Evolutionary conservation across 2,329 filamentous ascomycete genomes (phyloP).

Genomic region (Penicillium sp.): DNA sequence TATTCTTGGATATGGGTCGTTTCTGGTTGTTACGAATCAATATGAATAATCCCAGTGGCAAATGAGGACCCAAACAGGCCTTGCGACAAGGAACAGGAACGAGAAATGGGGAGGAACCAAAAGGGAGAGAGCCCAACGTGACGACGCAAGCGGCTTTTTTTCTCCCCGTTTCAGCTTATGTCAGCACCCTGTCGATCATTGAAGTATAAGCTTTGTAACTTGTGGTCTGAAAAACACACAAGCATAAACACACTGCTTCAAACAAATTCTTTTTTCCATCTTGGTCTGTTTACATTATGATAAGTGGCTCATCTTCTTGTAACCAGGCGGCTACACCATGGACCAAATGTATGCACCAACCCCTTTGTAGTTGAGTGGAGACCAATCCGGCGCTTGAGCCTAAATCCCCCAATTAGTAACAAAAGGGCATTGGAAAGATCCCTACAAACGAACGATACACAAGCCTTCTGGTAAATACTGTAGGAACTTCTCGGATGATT

Average conservation of each 20-base stretch:
- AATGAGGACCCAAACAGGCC: neutral
- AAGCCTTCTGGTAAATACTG: neutral
- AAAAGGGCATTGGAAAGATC: neutral
- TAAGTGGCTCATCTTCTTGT: neutral
- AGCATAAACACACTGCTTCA: too few relatives aligned
- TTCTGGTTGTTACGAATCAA: neutral
- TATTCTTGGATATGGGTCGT: neutral
- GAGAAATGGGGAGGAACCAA: neutral
- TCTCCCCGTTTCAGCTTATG: slow-evolving; percentile 1
- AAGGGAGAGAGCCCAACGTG: neutral
- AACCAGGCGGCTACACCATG: neutral
- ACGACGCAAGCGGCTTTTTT: slow-evolving; percentile 8
- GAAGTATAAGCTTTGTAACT: neutral
- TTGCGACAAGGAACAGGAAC: neutral
- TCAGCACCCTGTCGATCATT: slow-evolving; percentile 3
- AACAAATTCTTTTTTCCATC: too few relatives aligned
- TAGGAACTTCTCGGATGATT: neutral
- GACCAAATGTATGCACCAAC: neutral
- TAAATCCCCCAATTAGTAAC: neutral
- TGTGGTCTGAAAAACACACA: too few relatives aligned
- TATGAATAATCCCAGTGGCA: neutral
- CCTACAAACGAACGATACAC: neutral
- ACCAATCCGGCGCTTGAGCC: neutral
- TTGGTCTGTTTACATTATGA: neutral
- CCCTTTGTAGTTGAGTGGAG: neutral